Percentiles rank a stretch among this genome's conserved stretches.
Conservation (phyloP, 441 rosid genomes). For the Capsella rubella region DNA sequence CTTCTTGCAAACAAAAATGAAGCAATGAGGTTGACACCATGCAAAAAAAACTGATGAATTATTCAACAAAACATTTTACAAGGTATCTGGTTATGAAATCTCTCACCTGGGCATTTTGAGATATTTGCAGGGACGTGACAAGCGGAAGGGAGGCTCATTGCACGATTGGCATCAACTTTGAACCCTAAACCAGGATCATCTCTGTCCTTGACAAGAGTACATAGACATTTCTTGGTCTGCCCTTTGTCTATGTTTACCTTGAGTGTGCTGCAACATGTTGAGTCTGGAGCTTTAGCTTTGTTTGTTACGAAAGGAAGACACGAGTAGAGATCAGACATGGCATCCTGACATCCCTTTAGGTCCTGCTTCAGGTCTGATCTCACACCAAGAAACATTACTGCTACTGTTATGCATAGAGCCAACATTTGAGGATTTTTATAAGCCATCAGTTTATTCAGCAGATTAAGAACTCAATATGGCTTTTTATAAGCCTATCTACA, state of each 20-base stretch:
- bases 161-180: constrained; percentile 54
- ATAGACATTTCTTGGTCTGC: constrained; percentile 50
- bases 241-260: constrained; percentile 37
- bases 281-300: constrained; percentile 44
- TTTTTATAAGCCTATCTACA: constrained; percentile 31
- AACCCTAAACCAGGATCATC: constrained; percentile 52
- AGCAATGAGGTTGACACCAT: not conserved
- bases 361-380: constrained; percentile 46
- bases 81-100: constrained; percentile 9
- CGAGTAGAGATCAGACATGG: constrained; percentile 46
- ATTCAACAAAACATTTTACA: not conserved
- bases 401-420: constrained; percentile 36
- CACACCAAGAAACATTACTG: constrained; percentile 37
- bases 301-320: constrained; percentile 48
- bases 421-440: constrained; percentile 30
- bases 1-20: constrained; percentile 42
- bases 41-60: not conserved
- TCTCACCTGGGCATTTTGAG: constrained; percentile 50
- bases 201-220: constrained; percentile 50
- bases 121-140: constrained; percentile 48
- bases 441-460: constrained; percentile 12
- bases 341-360: constrained; percentile 45
- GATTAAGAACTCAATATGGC: constrained; percentile 12
- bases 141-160: constrained; percentile 51
- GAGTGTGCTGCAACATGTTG: constrained; percentile 47